These are phyloP conservation scores for Pythium sp. DNA, from an alignment of 352 stramenopile species.

Conservation along the genomic window DNA sequence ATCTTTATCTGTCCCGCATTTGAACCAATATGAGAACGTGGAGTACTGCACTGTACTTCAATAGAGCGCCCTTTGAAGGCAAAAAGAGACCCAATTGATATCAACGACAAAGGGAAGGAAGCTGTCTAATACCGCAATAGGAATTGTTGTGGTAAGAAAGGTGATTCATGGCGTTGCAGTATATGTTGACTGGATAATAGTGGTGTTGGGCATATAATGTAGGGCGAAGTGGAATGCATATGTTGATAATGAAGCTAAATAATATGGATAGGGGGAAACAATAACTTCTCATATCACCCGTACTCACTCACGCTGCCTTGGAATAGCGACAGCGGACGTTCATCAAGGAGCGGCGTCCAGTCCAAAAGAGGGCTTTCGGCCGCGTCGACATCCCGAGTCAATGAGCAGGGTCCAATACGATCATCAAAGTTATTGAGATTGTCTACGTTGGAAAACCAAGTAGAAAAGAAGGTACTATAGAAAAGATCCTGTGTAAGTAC, in stretches of 20 bases:
- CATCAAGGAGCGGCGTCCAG: neutral
- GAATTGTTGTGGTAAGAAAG: no score
- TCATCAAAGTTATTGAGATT: conserved; percentile 25
- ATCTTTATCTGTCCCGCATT: neutral
- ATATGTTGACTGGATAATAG: no score
- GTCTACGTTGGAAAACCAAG: conserved; percentile 33
- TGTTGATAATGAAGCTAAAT: neutral
- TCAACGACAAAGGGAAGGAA: no score
- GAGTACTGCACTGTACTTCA: neutral
- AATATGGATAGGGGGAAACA: neutral
- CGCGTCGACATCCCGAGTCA: no score
- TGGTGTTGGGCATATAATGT: no score
- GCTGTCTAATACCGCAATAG: no score
- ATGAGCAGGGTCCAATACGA: conserved; percentile 15
- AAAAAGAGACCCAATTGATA: no score
- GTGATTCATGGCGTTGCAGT: no score
- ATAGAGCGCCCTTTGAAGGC: neutral
- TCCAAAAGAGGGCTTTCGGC: no score
- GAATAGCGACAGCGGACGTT: no score
- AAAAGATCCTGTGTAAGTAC: conserved; percentile 38
- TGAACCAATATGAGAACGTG: neutral
- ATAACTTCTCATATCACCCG: conserved; percentile 33
- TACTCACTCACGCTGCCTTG: conserved; percentile 38
- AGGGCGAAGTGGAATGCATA: neutral
- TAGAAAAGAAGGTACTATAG: conserved; percentile 33